phyloP scores from a whole-genome alignment of 108 stramenopile genomes.

The Nannochloropsis salina region DNA sequence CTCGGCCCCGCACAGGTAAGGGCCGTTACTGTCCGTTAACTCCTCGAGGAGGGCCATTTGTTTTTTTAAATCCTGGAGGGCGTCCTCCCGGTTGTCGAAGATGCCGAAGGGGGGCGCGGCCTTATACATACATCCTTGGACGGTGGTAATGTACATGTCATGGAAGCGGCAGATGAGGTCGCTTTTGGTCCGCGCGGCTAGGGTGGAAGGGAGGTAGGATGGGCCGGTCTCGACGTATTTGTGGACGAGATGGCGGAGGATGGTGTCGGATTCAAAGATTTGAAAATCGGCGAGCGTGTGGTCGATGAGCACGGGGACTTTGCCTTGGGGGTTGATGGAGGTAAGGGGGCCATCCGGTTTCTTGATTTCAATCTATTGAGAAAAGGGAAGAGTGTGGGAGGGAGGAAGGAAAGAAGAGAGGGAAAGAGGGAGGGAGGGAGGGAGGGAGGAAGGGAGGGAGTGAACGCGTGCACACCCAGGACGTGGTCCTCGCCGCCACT shows the following conservation, averaged over 20 bases:
- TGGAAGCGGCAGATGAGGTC: constrained; percentile 71
- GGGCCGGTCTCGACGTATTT: constrained; percentile 63
- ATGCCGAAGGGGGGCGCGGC: constrained; percentile 69
- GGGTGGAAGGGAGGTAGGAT: constrained; percentile 72
- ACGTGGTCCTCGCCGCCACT: no score
- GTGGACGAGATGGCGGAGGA: constrained; percentile 67
- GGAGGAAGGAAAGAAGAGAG: background rate
- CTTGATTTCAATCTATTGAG: background rate
- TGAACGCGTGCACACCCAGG: no score
- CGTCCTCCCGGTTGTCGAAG: constrained; percentile 69
- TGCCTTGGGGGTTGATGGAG: background rate
- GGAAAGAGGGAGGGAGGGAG: background rate
- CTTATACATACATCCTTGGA: constrained; percentile 85
- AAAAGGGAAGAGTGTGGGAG: background rate
- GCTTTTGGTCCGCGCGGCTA: constrained; percentile 60
- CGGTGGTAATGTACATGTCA: constrained; percentile 82
- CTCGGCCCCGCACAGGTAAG: constrained; percentile 76
- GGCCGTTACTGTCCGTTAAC: constrained; percentile 49
- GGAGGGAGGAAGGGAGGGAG: background rate
- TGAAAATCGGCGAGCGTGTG: background rate
- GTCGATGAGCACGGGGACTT: constrained; percentile 7
- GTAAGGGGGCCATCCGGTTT: background rate
- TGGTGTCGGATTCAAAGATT: constrained; percentile 60
- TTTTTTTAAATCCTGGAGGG: constrained; percentile 63
- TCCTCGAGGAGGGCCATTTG: constrained; percentile 68